Evolutionary conservation across 2,329 filamentous ascomycete species (phyloP), one percentile per base, ranked within the genome.

Genomic region (Apiospora saccharicola): DNA sequence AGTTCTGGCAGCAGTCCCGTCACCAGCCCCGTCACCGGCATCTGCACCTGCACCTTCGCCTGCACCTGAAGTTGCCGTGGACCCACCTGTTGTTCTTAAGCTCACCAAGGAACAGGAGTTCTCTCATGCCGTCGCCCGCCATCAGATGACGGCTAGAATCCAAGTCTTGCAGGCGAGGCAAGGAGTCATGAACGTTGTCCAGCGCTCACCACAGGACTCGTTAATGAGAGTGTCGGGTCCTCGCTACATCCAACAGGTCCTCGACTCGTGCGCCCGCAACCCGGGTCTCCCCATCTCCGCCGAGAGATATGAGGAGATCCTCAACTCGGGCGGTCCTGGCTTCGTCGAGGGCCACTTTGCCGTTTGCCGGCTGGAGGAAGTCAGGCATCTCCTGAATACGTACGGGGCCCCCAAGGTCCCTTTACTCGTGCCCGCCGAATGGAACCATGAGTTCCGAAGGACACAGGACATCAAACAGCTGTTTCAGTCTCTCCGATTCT

Each of bases 311-410:
- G 30, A 70, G 12, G 68, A 70, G 1, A 70, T 70, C 14, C 7
- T 57, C 47, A 41, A 57, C 47, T 19, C 26, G 4, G 47, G 16
- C 22, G 68, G 68, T 19, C 68, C 68, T 34, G 68, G 68, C 68
- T 70, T 70, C 34, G 68, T 70, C 47, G 68, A 70, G 47, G 68
- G 68, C 34, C 68, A 70, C 37, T 70, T 70, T 57, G 68, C 68
- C 47, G 37, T 70, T 10, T 70, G 68, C 68, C 68, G 68, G n/a
- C 34, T 53, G 34, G 46, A 70, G n/a, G 68, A 70, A 37, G 68
- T 70, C 46, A 30, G 68, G 30, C 30, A 41, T 22, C 37, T 70
- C 47, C 12, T 70, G 1, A 12, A 57, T 8, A 43, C 68, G 10
- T 70, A 70, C 22, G 68, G 68, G 3, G 49, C 46, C 22, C 68